Conservation (phyloP, 495 filamentous ascomycete genomes). For the Aspergillus biplanus region DNA sequence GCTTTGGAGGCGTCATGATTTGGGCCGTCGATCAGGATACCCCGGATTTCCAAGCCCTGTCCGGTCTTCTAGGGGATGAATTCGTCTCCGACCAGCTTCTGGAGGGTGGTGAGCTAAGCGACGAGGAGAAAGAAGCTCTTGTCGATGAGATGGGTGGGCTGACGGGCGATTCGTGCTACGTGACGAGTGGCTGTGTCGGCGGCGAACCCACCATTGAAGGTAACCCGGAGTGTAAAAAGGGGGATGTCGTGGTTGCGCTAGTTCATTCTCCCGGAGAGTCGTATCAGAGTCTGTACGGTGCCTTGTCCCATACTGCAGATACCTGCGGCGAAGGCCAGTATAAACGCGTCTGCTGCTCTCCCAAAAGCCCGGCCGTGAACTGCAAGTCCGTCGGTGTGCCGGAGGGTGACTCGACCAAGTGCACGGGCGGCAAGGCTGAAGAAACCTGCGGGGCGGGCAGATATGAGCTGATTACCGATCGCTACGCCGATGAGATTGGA, state of each 20-base stretch:
- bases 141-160: conserved; percentile 4
- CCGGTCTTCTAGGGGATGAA: conserved; percentile 22
- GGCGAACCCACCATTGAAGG: not conserved
- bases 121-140: conserved; percentile 5
- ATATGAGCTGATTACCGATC: conserved; percentile 5
- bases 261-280: not conserved
- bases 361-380: conserved; percentile 1
- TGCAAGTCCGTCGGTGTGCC: conserved; percentile 4
- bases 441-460: conserved; percentile 1
- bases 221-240: not conserved
- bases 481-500: not conserved
- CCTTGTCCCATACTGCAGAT: not conserved
- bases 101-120: conserved; percentile 5
- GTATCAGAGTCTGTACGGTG: not conserved
- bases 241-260: not conserved
- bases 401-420: not conserved
- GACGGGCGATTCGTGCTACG: conserved; percentile 9
- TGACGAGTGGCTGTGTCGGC: not conserved
- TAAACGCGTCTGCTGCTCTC: conserved; percentile 2
- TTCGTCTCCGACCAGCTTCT: not conserved
- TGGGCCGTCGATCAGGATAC: conserved; percentile 37
- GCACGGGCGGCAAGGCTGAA: conserved; percentile 5
- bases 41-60: conserved; percentile 22
- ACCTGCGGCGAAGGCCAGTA: not conserved
- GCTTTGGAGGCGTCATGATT: conserved; percentile 33